phyloP scores from a whole-genome alignment of 163 green algal species.

The Scenedesmus sp. region DNA sequence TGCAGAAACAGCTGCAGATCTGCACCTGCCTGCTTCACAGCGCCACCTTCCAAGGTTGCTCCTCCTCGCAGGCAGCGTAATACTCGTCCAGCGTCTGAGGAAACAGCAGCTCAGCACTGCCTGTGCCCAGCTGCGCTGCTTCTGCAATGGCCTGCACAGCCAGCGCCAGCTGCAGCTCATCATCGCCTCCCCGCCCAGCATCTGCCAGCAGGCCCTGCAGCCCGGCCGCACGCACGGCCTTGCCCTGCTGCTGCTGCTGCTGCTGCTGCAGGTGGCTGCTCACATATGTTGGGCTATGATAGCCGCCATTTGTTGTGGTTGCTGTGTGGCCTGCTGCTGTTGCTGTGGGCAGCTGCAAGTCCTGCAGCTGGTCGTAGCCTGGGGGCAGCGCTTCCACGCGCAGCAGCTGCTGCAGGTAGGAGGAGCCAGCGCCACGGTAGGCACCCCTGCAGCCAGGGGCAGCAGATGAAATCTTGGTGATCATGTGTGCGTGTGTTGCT shows the following conservation, averaged over 20 bases:
- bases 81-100: slow-evolving; percentile 43
- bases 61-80: slow-evolving; percentile 27
- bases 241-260: not conserved
- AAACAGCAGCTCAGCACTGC: slow-evolving; percentile 28
- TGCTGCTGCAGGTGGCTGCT: not conserved
- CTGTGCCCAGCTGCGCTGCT: slow-evolving; percentile 25
- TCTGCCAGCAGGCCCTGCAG: slow-evolving; percentile 17
- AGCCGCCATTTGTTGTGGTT: not conserved
- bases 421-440: slow-evolving; percentile 31
- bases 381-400: not conserved
- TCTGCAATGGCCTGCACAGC: slow-evolving; percentile 31
- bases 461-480: too few species aligned
- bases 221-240: not conserved
- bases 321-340: not conserved
- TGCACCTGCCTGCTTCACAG: not conserved
- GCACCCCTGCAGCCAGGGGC: slow-evolving; percentile 9
- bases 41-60: slow-evolving; percentile 35
- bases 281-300: not conserved
- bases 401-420: slow-evolving; percentile 29
- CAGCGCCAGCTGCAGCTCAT: not conserved
- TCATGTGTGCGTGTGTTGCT: not conserved
- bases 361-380: slow-evolving; percentile 3
- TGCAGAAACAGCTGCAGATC: not conserved
- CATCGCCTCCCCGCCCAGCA: not conserved
- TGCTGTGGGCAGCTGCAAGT: not conserved